Evolutionary conservation across 345 rosid genomes (phyloP).

Genomic region (Bruguiera parviflora): DNA sequence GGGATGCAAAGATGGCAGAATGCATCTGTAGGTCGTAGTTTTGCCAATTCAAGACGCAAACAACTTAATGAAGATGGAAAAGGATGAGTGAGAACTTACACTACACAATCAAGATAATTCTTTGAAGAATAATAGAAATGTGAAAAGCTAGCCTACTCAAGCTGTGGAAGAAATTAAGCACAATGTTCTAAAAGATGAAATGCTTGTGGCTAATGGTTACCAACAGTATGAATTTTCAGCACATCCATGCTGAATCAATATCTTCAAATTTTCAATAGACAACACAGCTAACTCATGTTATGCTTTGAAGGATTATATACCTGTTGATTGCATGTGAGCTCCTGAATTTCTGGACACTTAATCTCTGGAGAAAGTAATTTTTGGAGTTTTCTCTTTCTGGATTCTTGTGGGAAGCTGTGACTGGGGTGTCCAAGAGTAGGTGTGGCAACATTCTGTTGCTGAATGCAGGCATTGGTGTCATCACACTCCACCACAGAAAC

Average conservation of each 20-base stretch:
- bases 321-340: constrained; percentile 17
- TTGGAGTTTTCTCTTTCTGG: constrained; percentile 35
- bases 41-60: neutral
- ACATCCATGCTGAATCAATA: neutral
- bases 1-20: neutral
- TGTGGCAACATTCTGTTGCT: constrained; percentile 17
- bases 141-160: neutral
- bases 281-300: neutral
- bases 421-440: constrained; percentile 23
- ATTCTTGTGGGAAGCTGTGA: constrained; percentile 16
- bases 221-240: neutral
- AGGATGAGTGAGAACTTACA: neutral
- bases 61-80: constrained; percentile 6
- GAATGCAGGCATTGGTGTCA: constrained; percentile 13
- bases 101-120: neutral
- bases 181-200: neutral
- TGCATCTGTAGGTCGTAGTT: neutral
- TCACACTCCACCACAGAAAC: constrained; percentile 3
- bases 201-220: neutral
- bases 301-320: constrained; percentile 10
- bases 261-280: neutral
- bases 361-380: constrained; percentile 25
- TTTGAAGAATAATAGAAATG: neutral
- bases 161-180: neutral
- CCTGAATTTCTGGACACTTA: constrained; percentile 21